Evolutionary conservation across 1,284 basidiomycete species (phyloP).

Genomic region (Gymnopus androsaceus): DNA sequence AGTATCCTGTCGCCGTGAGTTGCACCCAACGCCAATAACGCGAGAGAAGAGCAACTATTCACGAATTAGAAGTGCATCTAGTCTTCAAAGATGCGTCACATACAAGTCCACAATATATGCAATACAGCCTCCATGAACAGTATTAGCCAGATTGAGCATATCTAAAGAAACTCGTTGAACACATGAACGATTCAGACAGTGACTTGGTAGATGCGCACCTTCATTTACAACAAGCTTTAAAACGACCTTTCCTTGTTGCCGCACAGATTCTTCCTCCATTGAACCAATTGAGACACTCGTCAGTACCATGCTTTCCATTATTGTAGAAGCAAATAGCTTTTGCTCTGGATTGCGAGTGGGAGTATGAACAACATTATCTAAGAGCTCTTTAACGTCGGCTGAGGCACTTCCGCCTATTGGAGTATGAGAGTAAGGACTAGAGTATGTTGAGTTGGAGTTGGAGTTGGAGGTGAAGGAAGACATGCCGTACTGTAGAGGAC

Average conservation of each 20-base stretch:
- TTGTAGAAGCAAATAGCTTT: conserved; percentile 22
- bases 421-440: background rate
- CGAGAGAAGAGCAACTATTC: conserved; percentile 48
- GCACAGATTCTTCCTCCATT: conserved; percentile 47
- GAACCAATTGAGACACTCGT: conserved; percentile 41
- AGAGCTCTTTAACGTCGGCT: conserved; percentile 37
- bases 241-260: conserved; percentile 48
- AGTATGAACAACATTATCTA: conserved; percentile 25
- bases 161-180: conserved; percentile 35
- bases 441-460: background rate
- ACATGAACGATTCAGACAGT: background rate
- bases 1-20: conserved; percentile 29
- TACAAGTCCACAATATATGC: conserved; percentile 54
- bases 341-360: background rate
- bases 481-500: no score
- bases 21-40: conserved; percentile 36
- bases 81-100: conserved; percentile 21
- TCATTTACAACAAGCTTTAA: conserved; percentile 47
- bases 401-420: conserved; percentile 47
- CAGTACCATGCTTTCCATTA: conserved; percentile 29
- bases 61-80: background rate
- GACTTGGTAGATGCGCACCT: conserved; percentile 35
- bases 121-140: conserved; percentile 54
- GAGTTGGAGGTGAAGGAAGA: background rate
- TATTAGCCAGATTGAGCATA: conserved; percentile 49